Base-by-base conservation (phyloP, 2,329 filamentous ascomycete species). In the Beauveria rudraprayagi region DNA sequence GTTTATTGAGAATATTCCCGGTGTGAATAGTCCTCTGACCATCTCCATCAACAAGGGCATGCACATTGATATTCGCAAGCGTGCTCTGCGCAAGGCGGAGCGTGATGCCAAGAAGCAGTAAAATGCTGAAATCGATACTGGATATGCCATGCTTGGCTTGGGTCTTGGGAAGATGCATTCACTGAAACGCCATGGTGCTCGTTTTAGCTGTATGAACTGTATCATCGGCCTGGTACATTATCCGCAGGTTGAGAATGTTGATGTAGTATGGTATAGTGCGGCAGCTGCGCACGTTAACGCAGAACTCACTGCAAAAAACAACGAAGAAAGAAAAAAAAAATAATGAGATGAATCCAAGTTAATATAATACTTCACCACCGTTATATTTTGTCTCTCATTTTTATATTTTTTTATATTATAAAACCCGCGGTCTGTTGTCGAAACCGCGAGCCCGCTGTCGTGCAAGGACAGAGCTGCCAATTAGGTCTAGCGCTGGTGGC, bases 71-170 rank as follows among this genome's bases (percentile, higher is more conserved):
- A 96, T 97, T 64, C 86, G 92, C 67, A 88, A 82, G 73, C 83
- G 92, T 61, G 92, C 92, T 46, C 76, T 97, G 71, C 87, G 83
- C 72, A 97, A 96, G 82, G 87, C 86, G 4, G 91, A 90, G 69
- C 84, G 91, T 51, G 90, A 95, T 60, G 86, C 85, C 10, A 91
- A 91, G 83, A 90, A 90, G 76, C 72, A 76, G 68, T 76, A 68
- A 66, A 47, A 5, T 14, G 1, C 17, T 11, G 9, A 14, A n/a
- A 28, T 19, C 8, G 4, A 16, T 26, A 26, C 16, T 37, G 16
- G 22, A 37, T 5, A 28, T 26, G 24, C 9, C 8, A 7, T 14
- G 37, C 14, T 11, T 11, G 17, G 11, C 14, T 57, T 48, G 16
- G n/a, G 9, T 24, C 30, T 1, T 2, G 5, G 11, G 16, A 37